Evolutionary conservation across 2,329 filamentous ascomycete species (phyloP).

Genomic region (Calcarisporium arbuscula): DNA sequence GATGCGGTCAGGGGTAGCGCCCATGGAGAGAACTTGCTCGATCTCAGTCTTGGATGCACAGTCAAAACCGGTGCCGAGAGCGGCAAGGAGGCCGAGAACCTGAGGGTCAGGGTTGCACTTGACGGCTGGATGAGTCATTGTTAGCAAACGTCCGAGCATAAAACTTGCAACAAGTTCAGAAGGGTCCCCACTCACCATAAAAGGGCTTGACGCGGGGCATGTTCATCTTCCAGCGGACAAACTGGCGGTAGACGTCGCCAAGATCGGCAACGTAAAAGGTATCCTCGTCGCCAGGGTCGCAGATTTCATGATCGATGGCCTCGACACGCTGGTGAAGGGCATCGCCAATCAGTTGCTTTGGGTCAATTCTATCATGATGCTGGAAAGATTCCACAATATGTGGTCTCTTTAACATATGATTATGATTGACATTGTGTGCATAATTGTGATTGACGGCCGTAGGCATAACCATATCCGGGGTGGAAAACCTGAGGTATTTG

Average conservation of each 20-base stretch:
- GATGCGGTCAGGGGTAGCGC: slow-evolving; percentile 81
- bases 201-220: slow-evolving; percentile 90
- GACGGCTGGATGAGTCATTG: slow-evolving; percentile 58
- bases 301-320: slow-evolving; percentile 77
- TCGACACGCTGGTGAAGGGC: slow-evolving; percentile 82
- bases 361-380: slow-evolving; percentile 37
- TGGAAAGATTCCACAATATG: slow-evolving; percentile 30
- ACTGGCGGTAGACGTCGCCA: slow-evolving; percentile 97
- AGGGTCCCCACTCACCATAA: slow-evolving; percentile 59
- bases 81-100: slow-evolving; percentile 80
- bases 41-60: slow-evolving; percentile 98
- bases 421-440: slow-evolving; percentile 42
- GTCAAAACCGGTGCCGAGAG: slow-evolving; percentile 91
- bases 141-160: slow-evolving; percentile 4
- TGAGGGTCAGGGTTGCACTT: slow-evolving; percentile 97
- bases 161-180: background rate
- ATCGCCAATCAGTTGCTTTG: slow-evolving; percentile 79
- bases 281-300: slow-evolving; percentile 90
- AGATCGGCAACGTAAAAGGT: slow-evolving; percentile 98
- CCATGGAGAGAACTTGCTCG: slow-evolving; percentile 78
- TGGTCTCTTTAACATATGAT: slow-evolving; percentile 39
- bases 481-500: no score
- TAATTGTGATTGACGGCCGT: slow-evolving; percentile 51
- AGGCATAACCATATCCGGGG: slow-evolving; percentile 60
- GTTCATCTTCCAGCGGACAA: slow-evolving; percentile 95